phyloP scores from a whole-genome alignment of 2,329 filamentous ascomycete species.

The Alternaria gaisen region DNA sequence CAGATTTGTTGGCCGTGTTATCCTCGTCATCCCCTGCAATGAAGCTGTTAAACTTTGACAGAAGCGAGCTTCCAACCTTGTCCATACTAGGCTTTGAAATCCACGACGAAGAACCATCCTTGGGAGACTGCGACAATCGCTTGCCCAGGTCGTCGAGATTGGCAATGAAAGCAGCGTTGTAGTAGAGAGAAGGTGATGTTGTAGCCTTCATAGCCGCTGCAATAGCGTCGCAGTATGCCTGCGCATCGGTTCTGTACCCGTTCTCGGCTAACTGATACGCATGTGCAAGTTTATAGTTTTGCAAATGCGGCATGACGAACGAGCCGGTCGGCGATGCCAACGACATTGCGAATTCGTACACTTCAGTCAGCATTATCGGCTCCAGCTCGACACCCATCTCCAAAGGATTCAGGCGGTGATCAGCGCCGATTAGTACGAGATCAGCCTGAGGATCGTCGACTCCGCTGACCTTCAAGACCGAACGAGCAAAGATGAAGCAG shows the following conservation, averaged over 20 bases:
- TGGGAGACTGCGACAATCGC: conserved; percentile 84
- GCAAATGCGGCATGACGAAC: conserved; percentile 78
- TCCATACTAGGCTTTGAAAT: conserved; percentile 96
- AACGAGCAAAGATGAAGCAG: conserved; percentile 87
- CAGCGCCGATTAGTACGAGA: conserved; percentile 85
- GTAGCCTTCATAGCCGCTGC: conserved; percentile 77
- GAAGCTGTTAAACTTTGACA: conserved; percentile 95
- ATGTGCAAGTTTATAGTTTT: conserved; percentile 90
- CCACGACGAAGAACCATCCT: conserved; percentile 83
- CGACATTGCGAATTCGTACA: conserved; percentile 89
- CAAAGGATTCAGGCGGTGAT: conserved; percentile 75
- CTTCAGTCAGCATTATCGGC: conserved; percentile 90
- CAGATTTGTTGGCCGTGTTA: conserved; percentile 65
- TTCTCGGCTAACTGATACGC: conserved; percentile 84
- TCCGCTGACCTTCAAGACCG: conserved; percentile 76
- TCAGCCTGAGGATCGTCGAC: conserved; percentile 80
- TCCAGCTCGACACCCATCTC: conserved; percentile 83
- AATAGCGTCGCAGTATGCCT: conserved; percentile 91
- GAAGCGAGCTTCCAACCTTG: conserved; percentile 89
- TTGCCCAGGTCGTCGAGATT: conserved; percentile 84
- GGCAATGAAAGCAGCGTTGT: conserved; percentile 76
- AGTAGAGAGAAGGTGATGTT: conserved; percentile 86
- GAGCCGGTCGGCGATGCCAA: conserved; percentile 65
- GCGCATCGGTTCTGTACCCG: conserved; percentile 81
- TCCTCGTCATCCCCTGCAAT: conserved; percentile 89